Conservation (phyloP, 768 basidiomycete genomes). For the Bullera alba region DNA sequence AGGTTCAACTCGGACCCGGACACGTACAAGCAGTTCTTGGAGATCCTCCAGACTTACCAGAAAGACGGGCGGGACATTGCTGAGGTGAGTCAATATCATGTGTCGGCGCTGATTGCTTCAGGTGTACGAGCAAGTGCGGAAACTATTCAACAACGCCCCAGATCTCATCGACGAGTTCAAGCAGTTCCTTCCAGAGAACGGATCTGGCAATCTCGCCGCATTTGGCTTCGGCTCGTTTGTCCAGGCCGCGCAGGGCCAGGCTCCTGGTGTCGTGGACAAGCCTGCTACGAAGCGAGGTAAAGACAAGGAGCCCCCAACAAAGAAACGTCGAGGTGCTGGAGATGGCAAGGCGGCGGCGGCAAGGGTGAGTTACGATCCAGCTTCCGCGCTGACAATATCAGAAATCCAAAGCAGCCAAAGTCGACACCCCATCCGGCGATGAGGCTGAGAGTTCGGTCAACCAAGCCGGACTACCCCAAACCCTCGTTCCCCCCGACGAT, state of each 20-base stretch:
- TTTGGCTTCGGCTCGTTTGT: conserved; percentile 27
- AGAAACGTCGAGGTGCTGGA: conserved; percentile 30
- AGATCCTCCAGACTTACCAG: conserved; percentile 51
- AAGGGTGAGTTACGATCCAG: conserved; percentile 22
- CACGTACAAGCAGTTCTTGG: conserved; percentile 54
- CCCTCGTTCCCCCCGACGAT: conserved; percentile 55
- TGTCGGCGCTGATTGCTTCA: conserved; percentile 3
- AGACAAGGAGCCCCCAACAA: conserved; percentile 26
- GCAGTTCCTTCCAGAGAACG: conserved; percentile 45
- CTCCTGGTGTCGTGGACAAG: conserved; percentile 6
- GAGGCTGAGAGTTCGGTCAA: conserved; percentile 17
- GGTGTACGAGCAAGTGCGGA: conserved; percentile 47
- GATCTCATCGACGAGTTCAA: conserved; percentile 47
- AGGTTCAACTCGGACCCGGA: conserved; percentile 83
- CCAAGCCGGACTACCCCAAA: conserved; percentile 26
- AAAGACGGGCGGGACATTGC: conserved; percentile 55
- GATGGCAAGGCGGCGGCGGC: conserved; percentile 21
- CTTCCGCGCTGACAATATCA: conserved; percentile 20
- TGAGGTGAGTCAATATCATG: conserved; percentile 49
- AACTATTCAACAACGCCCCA: conserved; percentile 45
- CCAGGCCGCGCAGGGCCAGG: conserved; percentile 19
- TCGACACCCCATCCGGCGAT: conserved; percentile 33
- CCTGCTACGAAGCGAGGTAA: conserved; percentile 15
- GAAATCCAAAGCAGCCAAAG: conserved; percentile 30
- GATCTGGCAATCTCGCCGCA: conserved; percentile 27